Percentiles rank a stretch among this genome's conserved stretches.
phyloP scores from a whole-genome alignment of 345 rosid species.

The Turritis glabra region DNA sequence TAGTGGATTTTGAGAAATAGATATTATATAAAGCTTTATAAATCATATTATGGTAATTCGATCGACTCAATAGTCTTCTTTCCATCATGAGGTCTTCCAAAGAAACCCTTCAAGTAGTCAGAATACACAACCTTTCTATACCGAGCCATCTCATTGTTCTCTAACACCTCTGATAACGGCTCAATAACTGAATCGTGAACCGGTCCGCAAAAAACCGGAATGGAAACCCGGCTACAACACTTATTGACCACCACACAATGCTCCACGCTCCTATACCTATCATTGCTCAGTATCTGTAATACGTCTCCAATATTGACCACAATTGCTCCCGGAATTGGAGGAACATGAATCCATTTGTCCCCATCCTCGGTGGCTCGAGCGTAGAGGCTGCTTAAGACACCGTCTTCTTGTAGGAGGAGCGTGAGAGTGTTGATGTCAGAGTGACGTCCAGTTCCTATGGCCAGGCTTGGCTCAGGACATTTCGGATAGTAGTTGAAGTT shows the following conservation, averaged over 20 bases:
- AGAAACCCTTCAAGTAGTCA: conserved; percentile 33
- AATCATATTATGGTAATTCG: background rate
- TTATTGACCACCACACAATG: conserved; percentile 38
- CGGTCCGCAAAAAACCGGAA: conserved; percentile 40
- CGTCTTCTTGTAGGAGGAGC: conserved; percentile 43
- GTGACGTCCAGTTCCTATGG: conserved; percentile 43
- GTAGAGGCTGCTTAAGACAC: conserved; percentile 41
- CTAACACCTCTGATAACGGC: conserved; percentile 32
- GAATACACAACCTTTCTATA: conserved; percentile 37
- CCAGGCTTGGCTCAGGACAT: conserved; percentile 48
- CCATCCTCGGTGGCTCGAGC: conserved; percentile 38
- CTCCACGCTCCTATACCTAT: conserved; percentile 38
- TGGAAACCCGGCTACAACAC: conserved; percentile 35
- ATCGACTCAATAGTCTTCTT: conserved; percentile 33
- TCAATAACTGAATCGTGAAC: conserved; percentile 30
- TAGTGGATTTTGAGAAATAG: background rate
- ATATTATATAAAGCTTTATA: background rate
- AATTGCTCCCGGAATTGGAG: conserved; percentile 34
- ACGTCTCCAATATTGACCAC: conserved; percentile 41
- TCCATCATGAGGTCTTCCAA: conserved; percentile 39
- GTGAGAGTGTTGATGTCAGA: conserved; percentile 46
- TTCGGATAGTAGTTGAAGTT: conserved; percentile 47
- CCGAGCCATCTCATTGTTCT: conserved; percentile 23
- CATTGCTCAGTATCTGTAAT: conserved; percentile 39
- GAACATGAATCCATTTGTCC: conserved; percentile 35